Base-by-base conservation (phyloP, 192 early-diverging fungal genomes). In the Coemansia sp. region DNA sequence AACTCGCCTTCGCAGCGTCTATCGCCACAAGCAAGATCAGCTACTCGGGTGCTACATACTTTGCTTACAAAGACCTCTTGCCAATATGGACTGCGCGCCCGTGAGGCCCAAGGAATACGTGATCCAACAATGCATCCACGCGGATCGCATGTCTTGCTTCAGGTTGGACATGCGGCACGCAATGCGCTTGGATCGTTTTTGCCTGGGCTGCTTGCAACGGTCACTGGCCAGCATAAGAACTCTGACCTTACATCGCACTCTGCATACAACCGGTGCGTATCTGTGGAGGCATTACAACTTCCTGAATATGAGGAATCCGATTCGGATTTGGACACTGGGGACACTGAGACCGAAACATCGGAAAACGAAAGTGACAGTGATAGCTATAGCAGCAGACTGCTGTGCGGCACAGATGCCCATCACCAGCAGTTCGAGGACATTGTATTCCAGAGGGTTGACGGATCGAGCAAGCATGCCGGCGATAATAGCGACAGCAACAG, bases 241-340 rank as follows among this genome's bases (percentile, higher is more conserved):
- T 75, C 76, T 16, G 76, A 83, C 49, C 50, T 83, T 67, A 83
- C 81, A 0, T 78, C 81, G 17, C 72, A 75, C 45, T 74, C 76
- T 22, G 70, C 81, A 38, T 83, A 58, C 48, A 71, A 69, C 50
- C 79, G 79, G 17, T 74, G 74, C 9, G 67, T 64, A 16, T 82
- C 79, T 50, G 68, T 74, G 0, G 71, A 76, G 25, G 76, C 79
- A 17, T 61, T 82, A 45, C 74, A 68, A 14, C 63, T 82, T 48
- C 79, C 79, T 20, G 79, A 82, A 54, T 82, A 76, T 38, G 79
- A 76, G 11, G 79, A 82, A 45, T 57, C 79, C 1, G 79, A 82
- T 20, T 43, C 59, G 0, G 79, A 82, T 17, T 44, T 74, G 37
- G 74, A 76, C 66, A 67, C 68, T 5, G 79, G 72, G 11, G 66